Evolutionary conservation across 1,139 yeast species (phyloP).

Genomic region (Hansenula anomala): DNA sequence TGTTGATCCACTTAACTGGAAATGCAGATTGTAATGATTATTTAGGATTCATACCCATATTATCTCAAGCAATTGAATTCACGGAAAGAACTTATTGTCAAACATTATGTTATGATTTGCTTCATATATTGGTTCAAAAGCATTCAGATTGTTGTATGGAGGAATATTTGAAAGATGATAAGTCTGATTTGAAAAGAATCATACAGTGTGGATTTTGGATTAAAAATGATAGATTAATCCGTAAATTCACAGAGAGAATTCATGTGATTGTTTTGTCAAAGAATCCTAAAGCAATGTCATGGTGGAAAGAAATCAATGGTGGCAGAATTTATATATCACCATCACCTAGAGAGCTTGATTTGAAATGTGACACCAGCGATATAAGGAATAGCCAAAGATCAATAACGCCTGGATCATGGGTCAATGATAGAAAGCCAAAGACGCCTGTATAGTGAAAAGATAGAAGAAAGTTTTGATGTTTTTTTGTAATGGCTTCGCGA

Average conservation of each 20-base stretch:
- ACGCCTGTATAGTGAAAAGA: not conserved
- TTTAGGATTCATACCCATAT: slow-evolving; percentile 29
- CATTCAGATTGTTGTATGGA: slow-evolving; percentile 36
- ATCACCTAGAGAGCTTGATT: slow-evolving; percentile 6
- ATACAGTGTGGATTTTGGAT: slow-evolving; percentile 33
- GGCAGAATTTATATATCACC: slow-evolving; percentile 22
- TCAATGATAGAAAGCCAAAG: not conserved
- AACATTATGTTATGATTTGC: slow-evolving; percentile 28
- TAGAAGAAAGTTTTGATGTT: no score
- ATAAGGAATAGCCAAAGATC: not conserved
- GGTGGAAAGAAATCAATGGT: slow-evolving; percentile 27
- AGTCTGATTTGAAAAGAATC: slow-evolving; percentile 26
- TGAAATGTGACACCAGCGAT: not conserved
- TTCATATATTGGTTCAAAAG: slow-evolving; percentile 23
- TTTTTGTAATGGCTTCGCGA: no score
- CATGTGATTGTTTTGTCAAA: slow-evolving; percentile 16
- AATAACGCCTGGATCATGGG: slow-evolving; percentile 6
- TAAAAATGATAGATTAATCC: slow-evolving; percentile 20
- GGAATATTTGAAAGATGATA: slow-evolving; percentile 26
- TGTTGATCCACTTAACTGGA: slow-evolving; percentile 25
- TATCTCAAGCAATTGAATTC: slow-evolving; percentile 32
- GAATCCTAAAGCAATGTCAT: slow-evolving; percentile 17
- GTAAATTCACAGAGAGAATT: slow-evolving; percentile 25
- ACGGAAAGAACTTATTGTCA: slow-evolving; percentile 20
- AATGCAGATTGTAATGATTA: slow-evolving; percentile 30